Percentiles rank a stretch among this genome's conserved stretches.
Evolutionary conservation across 805 yeast species (phyloP).

Genomic region (Spathaspora passalidarum): DNA sequence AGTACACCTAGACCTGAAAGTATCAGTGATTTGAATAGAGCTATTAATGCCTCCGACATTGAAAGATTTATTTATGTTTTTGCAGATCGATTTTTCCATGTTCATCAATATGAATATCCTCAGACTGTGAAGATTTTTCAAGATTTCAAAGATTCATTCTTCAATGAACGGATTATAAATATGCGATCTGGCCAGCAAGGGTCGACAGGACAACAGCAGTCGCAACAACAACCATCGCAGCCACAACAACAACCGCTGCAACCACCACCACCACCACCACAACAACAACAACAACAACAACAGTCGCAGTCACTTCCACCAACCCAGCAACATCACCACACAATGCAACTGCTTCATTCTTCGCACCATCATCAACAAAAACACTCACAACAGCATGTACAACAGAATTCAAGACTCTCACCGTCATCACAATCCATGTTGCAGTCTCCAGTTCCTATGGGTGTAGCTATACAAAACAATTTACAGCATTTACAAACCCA

Average conservation of each 20-base stretch:
- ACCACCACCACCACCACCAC: constrained; percentile 1
- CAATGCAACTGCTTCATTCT: constrained; percentile 4
- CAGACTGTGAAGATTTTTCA: constrained; percentile 42
- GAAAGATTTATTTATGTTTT: constrained; percentile 39
- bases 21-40: constrained; percentile 6
- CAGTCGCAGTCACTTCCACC: constrained; percentile 3
- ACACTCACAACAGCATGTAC: constrained; percentile 2
- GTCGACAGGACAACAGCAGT: constrained; percentile 9
- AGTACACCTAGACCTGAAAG: not conserved
- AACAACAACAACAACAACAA: not conserved
- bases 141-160: constrained; percentile 40
- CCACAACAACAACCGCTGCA: constrained; percentile 3
- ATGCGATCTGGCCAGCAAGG: constrained; percentile 20
- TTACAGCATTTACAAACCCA: constrained; percentile 2
- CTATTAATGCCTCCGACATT: constrained; percentile 28
- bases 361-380: constrained; percentile 3
- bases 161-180: constrained; percentile 39
- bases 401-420: constrained; percentile 6
- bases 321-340: constrained; percentile 7
- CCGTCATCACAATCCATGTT: constrained; percentile 4
- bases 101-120: constrained; percentile 40
- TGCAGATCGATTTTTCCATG: constrained; percentile 41
- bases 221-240: constrained; percentile 8
- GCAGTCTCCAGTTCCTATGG: not conserved
- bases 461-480: not conserved